Evolutionary conservation across 1,284 basidiomycete genomes (phyloP), one percentile per base, ranked within the genome.

Genomic region (Butyriboletus appendiculatus): DNA sequence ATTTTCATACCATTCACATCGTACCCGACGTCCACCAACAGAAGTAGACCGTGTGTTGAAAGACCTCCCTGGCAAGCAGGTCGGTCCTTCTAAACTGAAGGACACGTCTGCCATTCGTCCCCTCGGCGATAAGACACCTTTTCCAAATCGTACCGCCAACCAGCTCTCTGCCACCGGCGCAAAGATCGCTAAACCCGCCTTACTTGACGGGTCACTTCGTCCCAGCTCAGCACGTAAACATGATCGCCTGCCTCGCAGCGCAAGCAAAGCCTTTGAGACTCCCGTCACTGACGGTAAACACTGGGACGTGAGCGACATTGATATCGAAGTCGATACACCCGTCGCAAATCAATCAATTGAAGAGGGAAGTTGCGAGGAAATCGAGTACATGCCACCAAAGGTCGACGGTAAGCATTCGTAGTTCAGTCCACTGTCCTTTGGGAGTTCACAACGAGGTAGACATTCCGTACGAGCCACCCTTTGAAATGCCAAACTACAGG

Each of bases 311-410:
- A 84, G 81, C 59, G 87, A 88, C 48, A 75, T 76, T 2, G 81
- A 81, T 48, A 74, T 86, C n/a, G 74, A 75, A 38, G 52, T 71
- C 30, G 57, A 60, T 35, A 62, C 65, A 4, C 62, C 71, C 33
- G 58, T 65, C 8, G 65, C 65, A 22, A 74, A 73, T 45, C 72
- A 78, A 49, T 60, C 64, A 1, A 65, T 71, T 2, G 74, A 77
- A 55, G 73, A 63, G 26, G 71, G 70, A 42, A 82, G 83, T 56
- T 75, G 76, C 50, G 86, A 85, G 59, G 89, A 91, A 66, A 76
- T 91, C 37, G 90, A 92, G 66, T 91, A 90, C 63, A 85, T 87
- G 81, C 79, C 89, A 30, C 89, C 89, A 7, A 87, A 84, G 59
- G 81, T 80, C 9, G 71, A 81, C 18, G 80, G 88, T 89, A 59